Conservation (phyloP, 306 rosid genomes). For the Quercus engelmannii region DNA sequence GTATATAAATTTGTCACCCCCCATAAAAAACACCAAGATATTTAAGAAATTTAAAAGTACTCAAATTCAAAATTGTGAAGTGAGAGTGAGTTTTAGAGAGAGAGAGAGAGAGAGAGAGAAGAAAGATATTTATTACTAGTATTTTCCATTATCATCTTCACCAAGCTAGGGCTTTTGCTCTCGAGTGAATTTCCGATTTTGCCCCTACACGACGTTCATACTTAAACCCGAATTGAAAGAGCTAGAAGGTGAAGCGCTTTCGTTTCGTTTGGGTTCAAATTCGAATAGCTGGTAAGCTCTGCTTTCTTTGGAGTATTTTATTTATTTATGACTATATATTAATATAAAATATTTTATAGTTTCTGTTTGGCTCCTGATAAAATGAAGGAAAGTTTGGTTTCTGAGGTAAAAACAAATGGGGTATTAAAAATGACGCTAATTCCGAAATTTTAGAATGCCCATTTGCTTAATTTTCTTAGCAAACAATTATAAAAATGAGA, state of each 20-base stretch:
- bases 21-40: not conserved
- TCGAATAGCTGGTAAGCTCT: conserved; percentile 5
- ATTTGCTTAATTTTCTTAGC: not conserved
- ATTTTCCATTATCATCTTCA: not conserved
- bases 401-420: not conserved
- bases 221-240: not conserved
- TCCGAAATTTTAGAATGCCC: not conserved
- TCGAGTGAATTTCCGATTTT: not conserved
- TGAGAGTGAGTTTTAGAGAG: not conserved
- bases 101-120: not conserved
- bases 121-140: conserved; percentile 8
- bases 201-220: not conserved
- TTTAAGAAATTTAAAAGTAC: not conserved
- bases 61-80: conserved; percentile 4
- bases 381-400: not conserved
- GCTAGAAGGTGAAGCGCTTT: not conserved
- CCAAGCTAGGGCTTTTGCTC: conserved; percentile 22
- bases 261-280: not conserved
- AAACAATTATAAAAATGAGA: not conserved
- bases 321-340: not conserved
- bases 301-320: not conserved
- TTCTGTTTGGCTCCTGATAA: conserved; percentile 16
- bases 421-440: not conserved
- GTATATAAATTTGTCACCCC: not conserved
- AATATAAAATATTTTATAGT: not conserved